Base-by-base conservation (phyloP, 306 rosid species). In the Pachyrhizus erosus region DNA sequence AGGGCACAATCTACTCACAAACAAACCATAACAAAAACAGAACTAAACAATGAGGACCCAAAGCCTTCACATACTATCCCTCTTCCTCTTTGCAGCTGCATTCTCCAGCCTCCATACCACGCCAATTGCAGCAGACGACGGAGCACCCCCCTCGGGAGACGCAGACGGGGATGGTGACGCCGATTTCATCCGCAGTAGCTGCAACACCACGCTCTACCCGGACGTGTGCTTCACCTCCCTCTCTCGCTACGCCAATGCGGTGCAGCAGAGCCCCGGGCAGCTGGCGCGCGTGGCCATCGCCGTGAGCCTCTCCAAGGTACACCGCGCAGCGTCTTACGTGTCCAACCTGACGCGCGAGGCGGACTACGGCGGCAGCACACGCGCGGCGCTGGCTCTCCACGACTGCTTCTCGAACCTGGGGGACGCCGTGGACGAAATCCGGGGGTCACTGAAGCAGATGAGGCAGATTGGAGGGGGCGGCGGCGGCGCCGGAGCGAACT, bases 381-480 rank as follows among this genome's bases (percentile, higher is more conserved):
- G 94, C 57, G 67, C 94, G 24, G 15, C 90, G 1, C 70, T 90
- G 5, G 99, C 98, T 2, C 88, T 96, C 15, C 98, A 80, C 27
- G 99, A 96, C 85, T 96, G 99, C 88, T 90, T 85, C 91, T 17
- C 86, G 11, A 94, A 92, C 89, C 91, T 96, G 43, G 97, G 77
- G 66, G 97, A 96, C 80, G 92, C 99, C 43, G 98, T 89, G 8
- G 92, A 88, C 77, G 92, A 91, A 89, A 96, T 96, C 55, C 94
- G 91, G 13, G 97, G 92, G 68, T 96, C 99, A 42, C 87, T 96
- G 49, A 86, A 86, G 37, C 98, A 96, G 98, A 96, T 96, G 97
- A 83, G 92, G 0, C 91, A 85, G 81, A 78, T 93, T 7, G 87
- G 87, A 5, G 34, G 2, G 34, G n/a, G 87, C 83, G 13, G 66